phyloP scores from a whole-genome alignment of 1,284 basidiomycete species.

The Cerioporus squamosus region DNA sequence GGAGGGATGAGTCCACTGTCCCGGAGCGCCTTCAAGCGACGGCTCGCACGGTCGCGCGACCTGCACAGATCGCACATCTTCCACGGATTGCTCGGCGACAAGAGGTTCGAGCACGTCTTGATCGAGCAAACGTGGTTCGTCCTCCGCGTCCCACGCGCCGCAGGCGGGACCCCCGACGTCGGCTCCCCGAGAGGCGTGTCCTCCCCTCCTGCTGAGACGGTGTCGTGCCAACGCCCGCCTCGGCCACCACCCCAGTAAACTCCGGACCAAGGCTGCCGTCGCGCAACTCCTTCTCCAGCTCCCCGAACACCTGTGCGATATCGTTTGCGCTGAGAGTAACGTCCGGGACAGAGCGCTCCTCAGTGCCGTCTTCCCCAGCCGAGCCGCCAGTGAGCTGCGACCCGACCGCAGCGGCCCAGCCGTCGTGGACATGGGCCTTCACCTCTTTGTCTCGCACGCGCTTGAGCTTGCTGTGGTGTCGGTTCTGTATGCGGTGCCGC shows the following conservation, averaged over 20 bases:
- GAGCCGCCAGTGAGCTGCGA: neutral
- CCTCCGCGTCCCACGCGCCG: constrained; percentile 38
- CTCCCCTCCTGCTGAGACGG: neutral
- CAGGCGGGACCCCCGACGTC: constrained; percentile 33
- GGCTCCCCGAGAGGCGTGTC: constrained; percentile 25
- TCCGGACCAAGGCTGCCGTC: constrained; percentile 1
- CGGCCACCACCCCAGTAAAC: neutral
- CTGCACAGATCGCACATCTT: constrained; percentile 50
- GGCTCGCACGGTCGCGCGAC: constrained; percentile 38
- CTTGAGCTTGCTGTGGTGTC: constrained; percentile 56
- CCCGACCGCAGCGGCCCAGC: constrained; percentile 30
- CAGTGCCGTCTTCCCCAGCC: neutral
- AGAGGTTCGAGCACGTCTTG: constrained; percentile 47
- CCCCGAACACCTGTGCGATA: constrained; percentile 7
- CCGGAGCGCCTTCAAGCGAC: constrained; percentile 35
- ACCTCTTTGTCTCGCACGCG: constrained; percentile 49
- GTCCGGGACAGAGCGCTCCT: neutral
- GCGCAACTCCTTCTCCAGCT: constrained; percentile 9
- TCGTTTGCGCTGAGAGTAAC: constrained; percentile 1
- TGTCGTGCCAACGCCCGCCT: constrained; percentile 1
- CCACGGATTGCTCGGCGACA: constrained; percentile 47
- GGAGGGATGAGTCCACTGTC: constrained; percentile 30
- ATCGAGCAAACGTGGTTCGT: constrained; percentile 45
- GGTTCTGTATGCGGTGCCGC: constrained; percentile 56
- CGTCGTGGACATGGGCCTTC: constrained; percentile 39